Percentiles rank a stretch among this genome's conserved stretches.
Evolutionary conservation across 2,329 filamentous ascomycete genomes (phyloP).

Genomic region (Colletotrichum plurivorum): DNA sequence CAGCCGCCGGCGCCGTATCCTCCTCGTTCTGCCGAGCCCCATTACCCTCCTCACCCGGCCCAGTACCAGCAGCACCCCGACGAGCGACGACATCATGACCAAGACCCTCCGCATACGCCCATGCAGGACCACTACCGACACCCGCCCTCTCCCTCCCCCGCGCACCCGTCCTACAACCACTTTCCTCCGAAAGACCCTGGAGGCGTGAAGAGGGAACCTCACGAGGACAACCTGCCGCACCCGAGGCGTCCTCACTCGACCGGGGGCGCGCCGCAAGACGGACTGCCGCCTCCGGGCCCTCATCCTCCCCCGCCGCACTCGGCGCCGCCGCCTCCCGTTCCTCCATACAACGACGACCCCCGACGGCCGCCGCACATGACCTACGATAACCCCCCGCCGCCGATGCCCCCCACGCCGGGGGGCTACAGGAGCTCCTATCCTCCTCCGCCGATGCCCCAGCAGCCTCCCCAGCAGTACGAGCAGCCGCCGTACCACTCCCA

Average conservation of each 20-base stretch:
- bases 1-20: constrained; percentile 43
- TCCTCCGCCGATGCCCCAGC: constrained; percentile 55
- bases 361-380: constrained; percentile 63
- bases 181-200: constrained; percentile 65
- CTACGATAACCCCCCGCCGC: constrained; percentile 62
- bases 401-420: constrained; percentile 60
- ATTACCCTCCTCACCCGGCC: constrained; percentile 50
- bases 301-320: constrained; percentile 50
- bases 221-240: constrained; percentile 61
- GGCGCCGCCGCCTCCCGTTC: constrained; percentile 47
- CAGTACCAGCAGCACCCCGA: constrained; percentile 50
- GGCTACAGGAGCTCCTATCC: constrained; percentile 59
- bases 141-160: constrained; percentile 61
- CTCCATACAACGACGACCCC: constrained; percentile 60
- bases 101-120: constrained; percentile 64
- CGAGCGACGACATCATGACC: constrained; percentile 71
- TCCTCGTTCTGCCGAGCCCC: constrained; percentile 56
- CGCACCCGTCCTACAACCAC: constrained; percentile 59
- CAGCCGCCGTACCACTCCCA: constrained; percentile 47
- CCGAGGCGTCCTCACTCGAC: constrained; percentile 68
- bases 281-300: constrained; percentile 53
- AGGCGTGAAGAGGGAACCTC: constrained; percentile 70
- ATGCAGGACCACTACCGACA: constrained; percentile 68
- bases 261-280: constrained; percentile 54
- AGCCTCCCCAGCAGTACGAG: constrained; percentile 49